A percentile compares a stretch with the other conserved stretches of the same genome.
Evolutionary conservation across 2,329 filamentous ascomycete species (phyloP).

Genomic region (Penicillium oxalicum): DNA sequence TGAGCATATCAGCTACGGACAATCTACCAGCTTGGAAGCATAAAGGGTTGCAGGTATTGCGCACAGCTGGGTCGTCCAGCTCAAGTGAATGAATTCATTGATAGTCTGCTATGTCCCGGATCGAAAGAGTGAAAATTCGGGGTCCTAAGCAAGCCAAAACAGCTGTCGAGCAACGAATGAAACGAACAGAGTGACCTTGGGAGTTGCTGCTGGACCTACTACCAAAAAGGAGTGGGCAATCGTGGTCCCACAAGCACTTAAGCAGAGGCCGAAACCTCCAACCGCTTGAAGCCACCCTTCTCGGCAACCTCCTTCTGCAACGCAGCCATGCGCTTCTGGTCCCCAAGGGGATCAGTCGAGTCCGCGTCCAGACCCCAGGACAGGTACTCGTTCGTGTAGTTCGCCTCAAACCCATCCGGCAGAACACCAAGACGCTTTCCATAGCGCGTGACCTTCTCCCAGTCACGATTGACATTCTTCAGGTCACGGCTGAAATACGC

Average conservation of each 20-base stretch:
- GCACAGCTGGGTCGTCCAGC: no score
- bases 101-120: no score
- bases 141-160: no score
- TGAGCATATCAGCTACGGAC: no score
- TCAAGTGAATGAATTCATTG: no score
- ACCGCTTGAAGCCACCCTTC: constrained; percentile 53
- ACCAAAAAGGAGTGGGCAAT: no score
- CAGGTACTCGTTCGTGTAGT: constrained; percentile 69
- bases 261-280: constrained; percentile 26
- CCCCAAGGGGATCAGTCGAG: constrained; percentile 60
- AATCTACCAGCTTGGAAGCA: no score
- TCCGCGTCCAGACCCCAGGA: constrained; percentile 61
- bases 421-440: constrained; percentile 67
- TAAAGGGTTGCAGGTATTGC: no score
- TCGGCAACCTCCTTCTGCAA: constrained; percentile 62
- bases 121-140: no score
- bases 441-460: constrained; percentile 71
- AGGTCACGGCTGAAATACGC: constrained; percentile 70
- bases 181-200: no score
- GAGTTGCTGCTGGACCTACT: no score
- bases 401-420: constrained; percentile 57
- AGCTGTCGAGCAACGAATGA: no score
- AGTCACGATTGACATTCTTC: constrained; percentile 69
- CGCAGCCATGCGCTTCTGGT: constrained; percentile 68
- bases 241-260: constrained; percentile 5